Percentiles rank a stretch among this genome's conserved stretches.
phyloP scores from a whole-genome alignment of 495 filamentous ascomycete species.

The Cenococcum geophilum region DNA sequence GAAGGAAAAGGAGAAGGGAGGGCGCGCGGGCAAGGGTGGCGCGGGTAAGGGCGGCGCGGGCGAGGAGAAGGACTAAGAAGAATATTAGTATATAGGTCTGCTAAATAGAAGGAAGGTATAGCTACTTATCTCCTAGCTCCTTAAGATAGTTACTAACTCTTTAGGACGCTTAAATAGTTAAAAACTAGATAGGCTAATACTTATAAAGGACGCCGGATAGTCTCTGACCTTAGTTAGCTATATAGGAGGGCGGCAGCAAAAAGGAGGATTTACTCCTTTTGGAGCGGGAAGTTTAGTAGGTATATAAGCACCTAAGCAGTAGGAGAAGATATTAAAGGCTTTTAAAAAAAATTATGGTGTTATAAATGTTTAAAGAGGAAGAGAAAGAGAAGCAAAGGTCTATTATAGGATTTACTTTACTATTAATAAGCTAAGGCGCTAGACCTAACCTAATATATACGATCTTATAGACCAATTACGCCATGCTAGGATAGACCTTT shows the following conservation, averaged over 20 bases:
- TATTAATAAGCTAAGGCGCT: too few species aligned
- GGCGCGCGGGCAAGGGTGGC: neutral
- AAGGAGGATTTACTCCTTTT: neutral
- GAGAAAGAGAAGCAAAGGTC: neutral
- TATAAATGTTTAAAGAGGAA: neutral
- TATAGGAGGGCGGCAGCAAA: neutral
- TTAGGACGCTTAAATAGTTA: neutral
- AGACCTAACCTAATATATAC: slow-evolving; percentile 3
- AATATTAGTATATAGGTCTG: neutral
- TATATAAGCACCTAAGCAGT: neutral
- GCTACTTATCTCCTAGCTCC: neutral
- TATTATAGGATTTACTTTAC: neutral
- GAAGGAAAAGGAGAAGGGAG: neutral
- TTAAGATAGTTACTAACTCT: neutral
- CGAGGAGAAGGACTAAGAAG: too few species aligned
- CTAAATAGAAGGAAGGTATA: neutral
- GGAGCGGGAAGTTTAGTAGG: neutral
- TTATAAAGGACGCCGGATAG: neutral
- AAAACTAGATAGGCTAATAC: neutral
- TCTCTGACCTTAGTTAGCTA: neutral
- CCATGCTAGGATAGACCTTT: neutral
- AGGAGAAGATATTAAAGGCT: neutral
- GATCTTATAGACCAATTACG: neutral
- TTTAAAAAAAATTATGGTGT: neutral
- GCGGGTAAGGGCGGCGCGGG: neutral